Percentiles rank a stretch among this genome's conserved stretches.
phyloP scores from a whole-genome alignment of 805 yeast species.

The Ogataea minuta region DNA sequence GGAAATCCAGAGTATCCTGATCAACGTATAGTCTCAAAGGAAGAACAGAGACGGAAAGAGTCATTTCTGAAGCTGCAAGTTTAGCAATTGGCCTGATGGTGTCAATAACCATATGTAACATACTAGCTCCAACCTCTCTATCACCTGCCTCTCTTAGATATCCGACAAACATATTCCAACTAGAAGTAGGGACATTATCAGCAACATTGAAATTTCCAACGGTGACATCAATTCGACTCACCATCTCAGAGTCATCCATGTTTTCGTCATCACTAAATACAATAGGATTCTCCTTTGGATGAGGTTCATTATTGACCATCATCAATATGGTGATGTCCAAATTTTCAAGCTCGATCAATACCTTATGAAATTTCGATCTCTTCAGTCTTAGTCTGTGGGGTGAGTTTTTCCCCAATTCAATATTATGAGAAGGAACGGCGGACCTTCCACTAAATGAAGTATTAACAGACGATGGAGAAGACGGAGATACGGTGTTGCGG shows the following conservation, averaged over 20 bases:
- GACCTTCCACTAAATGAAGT: constrained; percentile 15
- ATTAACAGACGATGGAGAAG: constrained; percentile 10
- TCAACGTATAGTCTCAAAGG: constrained; percentile 86
- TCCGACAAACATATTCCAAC: constrained; percentile 84
- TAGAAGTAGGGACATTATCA: constrained; percentile 82
- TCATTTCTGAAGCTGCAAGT: constrained; percentile 68
- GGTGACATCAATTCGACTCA: constrained; percentile 48
- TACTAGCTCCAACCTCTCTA: constrained; percentile 63
- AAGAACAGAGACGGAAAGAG: constrained; percentile 50
- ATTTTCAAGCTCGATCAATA: constrained; percentile 53
- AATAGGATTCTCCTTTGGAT: constrained; percentile 23
- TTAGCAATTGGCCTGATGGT: constrained; percentile 63
- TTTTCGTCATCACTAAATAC: constrained; percentile 28
- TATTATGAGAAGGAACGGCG: constrained; percentile 21
- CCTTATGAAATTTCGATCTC: constrained; percentile 63
- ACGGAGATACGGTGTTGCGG: constrained; percentile 9
- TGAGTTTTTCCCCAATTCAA: constrained; percentile 34
- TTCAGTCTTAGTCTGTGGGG: constrained; percentile 51
- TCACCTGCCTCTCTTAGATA: constrained; percentile 68
- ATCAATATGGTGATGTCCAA: constrained; percentile 47
- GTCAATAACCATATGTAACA: constrained; percentile 53
- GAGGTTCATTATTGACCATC: constrained; percentile 41
- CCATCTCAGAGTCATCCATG: constrained; percentile 39
- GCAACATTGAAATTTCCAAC: constrained; percentile 57
- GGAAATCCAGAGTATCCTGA: constrained; percentile 87